A percentile compares a stretch with the other conserved stretches of the same genome.
phyloP scores from a whole-genome alignment of 495 filamentous ascomycete species.

The Thozetella sp. region DNA sequence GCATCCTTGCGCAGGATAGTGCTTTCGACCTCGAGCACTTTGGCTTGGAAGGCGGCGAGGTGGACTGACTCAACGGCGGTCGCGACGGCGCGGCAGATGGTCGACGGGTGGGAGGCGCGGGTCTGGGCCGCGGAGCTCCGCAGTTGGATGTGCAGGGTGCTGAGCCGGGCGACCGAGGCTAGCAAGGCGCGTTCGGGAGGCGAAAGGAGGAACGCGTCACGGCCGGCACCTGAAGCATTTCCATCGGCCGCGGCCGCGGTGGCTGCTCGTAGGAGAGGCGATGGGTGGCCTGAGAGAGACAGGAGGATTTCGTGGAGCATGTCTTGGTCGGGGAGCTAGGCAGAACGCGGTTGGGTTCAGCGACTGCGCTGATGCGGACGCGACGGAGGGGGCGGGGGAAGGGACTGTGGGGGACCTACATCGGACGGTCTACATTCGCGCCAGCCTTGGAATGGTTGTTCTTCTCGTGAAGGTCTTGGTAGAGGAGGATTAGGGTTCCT shows the following conservation, averaged over 20 bases:
- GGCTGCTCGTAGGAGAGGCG: slow-evolving; percentile 69
- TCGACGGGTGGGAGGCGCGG: slow-evolving; percentile 69
- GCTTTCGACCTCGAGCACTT: slow-evolving; percentile 82
- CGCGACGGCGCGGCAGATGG: slow-evolving; percentile 87
- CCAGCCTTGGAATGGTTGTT: slow-evolving; percentile 13
- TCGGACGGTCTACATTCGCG: background rate
- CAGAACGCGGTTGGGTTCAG: slow-evolving; percentile 97
- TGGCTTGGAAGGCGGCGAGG: slow-evolving; percentile 76
- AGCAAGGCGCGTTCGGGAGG: slow-evolving; percentile 84
- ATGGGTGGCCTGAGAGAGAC: slow-evolving; percentile 90
- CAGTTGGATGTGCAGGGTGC: slow-evolving; percentile 72
- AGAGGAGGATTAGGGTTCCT: slow-evolving; percentile 45
- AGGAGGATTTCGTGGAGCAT: slow-evolving; percentile 99
- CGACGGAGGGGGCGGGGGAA: background rate
- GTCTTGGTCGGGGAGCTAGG: slow-evolving; percentile 66
- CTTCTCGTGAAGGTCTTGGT: slow-evolving; percentile 39
- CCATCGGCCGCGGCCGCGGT: slow-evolving; percentile 31
- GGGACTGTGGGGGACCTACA: slow-evolving; percentile 1
- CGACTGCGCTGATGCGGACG: slow-evolving; percentile 68
- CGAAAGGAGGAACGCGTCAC: slow-evolving; percentile 53
- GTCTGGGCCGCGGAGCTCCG: slow-evolving; percentile 64
- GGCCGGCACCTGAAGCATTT: slow-evolving; percentile 23
- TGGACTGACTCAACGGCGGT: slow-evolving; percentile 73
- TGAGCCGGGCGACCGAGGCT: slow-evolving; percentile 71
- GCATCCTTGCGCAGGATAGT: slow-evolving; percentile 71